These are phyloP conservation scores for Ramaria sp. DNA, from an alignment of 768 basidiomycete species.

Conservation along the genomic window DNA sequence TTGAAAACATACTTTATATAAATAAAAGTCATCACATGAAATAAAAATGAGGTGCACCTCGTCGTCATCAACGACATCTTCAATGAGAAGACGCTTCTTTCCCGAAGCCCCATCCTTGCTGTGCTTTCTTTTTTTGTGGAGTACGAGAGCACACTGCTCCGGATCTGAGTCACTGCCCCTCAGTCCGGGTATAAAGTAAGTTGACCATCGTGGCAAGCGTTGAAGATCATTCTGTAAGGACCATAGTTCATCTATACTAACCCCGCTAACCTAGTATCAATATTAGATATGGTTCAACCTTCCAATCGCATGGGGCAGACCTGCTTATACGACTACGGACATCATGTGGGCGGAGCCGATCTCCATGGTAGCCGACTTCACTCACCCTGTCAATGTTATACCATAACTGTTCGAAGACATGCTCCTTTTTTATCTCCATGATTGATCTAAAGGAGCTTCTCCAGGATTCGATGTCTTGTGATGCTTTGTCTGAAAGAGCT, in stretches of 20 bases:
- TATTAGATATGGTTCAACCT: background rate
- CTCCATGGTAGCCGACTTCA: background rate
- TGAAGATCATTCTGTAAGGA: constrained; percentile 39
- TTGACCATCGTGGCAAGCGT: constrained; percentile 50
- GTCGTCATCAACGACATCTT: constrained; percentile 32
- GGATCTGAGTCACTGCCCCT: constrained; percentile 20
- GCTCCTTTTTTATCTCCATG: constrained; percentile 33
- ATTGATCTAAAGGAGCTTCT: constrained; percentile 41
- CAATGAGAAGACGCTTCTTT: constrained; percentile 11
- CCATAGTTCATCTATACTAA: constrained; percentile 56
- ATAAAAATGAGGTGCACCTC: constrained; percentile 20
- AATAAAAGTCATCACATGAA: background rate
- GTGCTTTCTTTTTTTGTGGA: constrained; percentile 7
- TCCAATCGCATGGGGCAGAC: background rate
- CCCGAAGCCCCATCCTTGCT: constrained; percentile 1
- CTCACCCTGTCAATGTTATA: constrained; percentile 14
- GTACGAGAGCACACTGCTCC: constrained; percentile 16
- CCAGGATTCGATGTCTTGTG: constrained; percentile 30
- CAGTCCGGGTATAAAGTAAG: constrained; percentile 23
- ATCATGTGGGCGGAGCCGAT: background rate
- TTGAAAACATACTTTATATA: background rate
- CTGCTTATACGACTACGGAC: constrained; percentile 1
- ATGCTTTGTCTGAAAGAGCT: constrained; percentile 1
- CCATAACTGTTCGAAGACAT: constrained; percentile 14
- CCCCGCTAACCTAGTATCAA: constrained; percentile 21